Conservation (phyloP, 1,139 yeast genomes). For the Yamadazyma friedrichii region DNA sequence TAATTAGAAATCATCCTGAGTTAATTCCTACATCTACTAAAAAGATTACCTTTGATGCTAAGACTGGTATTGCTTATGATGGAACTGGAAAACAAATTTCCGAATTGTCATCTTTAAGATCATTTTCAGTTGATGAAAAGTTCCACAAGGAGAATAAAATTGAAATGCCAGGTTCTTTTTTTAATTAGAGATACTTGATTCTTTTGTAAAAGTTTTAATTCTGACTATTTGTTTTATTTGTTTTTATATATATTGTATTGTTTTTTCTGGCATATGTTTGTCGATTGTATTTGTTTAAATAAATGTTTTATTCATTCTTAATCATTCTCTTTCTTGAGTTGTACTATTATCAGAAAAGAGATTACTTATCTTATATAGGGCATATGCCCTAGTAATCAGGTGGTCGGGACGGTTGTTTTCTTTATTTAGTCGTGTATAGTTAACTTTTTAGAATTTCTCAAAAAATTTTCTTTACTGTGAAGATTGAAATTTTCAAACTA, state of each 20-base stretch:
- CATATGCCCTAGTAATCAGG: slow-evolving; percentile 8
- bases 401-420: slow-evolving; percentile 3
- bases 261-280: neutral
- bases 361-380: no score
- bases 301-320: neutral
- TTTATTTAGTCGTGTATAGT: slow-evolving; percentile 6
- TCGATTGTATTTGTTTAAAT: neutral
- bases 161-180: slow-evolving; percentile 19
- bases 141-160: slow-evolving; percentile 6
- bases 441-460: slow-evolving; percentile 9
- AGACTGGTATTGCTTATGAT: slow-evolving; percentile 26
- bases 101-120: slow-evolving; percentile 14
- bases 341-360: no score
- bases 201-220: no score
- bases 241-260: neutral
- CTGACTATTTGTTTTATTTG: neutral
- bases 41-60: slow-evolving; percentile 23
- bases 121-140: slow-evolving; percentile 13
- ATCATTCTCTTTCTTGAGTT: no score
- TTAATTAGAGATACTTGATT: slow-evolving; percentile 5
- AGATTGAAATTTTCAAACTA: slow-evolving; percentile 11
- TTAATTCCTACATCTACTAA: slow-evolving; percentile 16
- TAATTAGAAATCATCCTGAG: slow-evolving; percentile 13
- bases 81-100: slow-evolving; percentile 18
- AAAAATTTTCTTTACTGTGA: slow-evolving; percentile 15